These are phyloP conservation scores for Abortiporus biennis DNA, from an alignment of 1,284 basidiomycete genomes.

Conservation along the genomic window DNA sequence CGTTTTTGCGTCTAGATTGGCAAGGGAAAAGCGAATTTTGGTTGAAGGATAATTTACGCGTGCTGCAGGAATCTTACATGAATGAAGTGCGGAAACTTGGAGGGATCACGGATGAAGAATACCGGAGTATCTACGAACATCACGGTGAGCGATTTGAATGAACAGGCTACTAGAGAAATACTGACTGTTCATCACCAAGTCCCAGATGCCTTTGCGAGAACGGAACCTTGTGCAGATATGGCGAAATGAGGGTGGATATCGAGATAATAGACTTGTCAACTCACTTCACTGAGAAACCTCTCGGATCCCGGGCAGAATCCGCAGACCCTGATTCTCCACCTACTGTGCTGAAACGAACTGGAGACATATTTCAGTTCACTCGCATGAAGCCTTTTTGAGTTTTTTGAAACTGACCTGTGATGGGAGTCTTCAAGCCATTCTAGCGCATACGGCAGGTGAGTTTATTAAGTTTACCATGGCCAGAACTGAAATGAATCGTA, in stretches of 20 bases:
- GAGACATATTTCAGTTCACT: conserved; percentile 21
- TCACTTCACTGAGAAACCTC: conserved; percentile 38
- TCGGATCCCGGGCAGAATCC: conserved; percentile 88
- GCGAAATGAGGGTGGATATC: neutral
- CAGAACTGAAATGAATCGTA: neutral
- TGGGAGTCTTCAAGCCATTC: conserved; percentile 60
- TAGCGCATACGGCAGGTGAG: conserved; percentile 54
- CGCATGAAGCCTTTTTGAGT: no score
- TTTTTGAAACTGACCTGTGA: conserved; percentile 19
- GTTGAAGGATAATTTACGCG: no score
- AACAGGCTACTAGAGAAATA: no score
- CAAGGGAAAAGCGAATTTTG: neutral
- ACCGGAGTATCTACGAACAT: conserved; percentile 60
- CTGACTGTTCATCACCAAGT: conserved; percentile 15
- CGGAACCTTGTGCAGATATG: conserved; percentile 16
- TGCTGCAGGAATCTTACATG: conserved; percentile 54
- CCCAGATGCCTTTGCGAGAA: conserved; percentile 10
- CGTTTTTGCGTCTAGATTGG: conserved; percentile 72
- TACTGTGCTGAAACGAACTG: conserved; percentile 85
- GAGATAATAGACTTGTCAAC: neutral
- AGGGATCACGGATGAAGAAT: conserved; percentile 81
- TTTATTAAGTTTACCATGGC: neutral
- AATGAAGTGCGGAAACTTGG: conserved; percentile 86
- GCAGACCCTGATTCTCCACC: conserved; percentile 83
- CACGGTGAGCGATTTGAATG: no score